phyloP scores from a whole-genome alignment of 2,329 filamentous ascomycete species.

The Biscogniauxia marginata region DNA sequence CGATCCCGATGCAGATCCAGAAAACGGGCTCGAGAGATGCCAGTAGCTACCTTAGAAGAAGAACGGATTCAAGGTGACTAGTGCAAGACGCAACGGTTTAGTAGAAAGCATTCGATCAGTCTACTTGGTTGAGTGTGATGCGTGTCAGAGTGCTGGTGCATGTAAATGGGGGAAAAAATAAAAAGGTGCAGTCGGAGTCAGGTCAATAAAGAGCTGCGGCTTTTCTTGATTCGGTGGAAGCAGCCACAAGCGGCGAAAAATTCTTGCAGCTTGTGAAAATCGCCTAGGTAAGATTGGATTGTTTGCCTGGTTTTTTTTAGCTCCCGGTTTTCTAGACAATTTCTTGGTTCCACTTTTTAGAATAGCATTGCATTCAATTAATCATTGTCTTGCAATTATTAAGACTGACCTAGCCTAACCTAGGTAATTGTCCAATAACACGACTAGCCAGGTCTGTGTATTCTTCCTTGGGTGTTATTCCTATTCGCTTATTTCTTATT shows the following conservation, averaged over 20 bases:
- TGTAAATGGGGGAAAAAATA: conserved; percentile 1
- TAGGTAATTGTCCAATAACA: too few relatives aligned
- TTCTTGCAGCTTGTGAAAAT: background rate
- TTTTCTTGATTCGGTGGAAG: background rate
- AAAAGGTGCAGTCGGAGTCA: conserved; percentile 6
- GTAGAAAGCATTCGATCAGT: background rate
- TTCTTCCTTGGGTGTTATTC: too few relatives aligned
- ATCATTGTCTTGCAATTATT: too few relatives aligned
- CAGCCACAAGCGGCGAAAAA: background rate
- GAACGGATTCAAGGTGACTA: background rate
- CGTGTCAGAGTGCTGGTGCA: background rate
- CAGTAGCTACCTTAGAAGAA: too few relatives aligned
- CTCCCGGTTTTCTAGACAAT: background rate
- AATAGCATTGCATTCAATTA: too few relatives aligned
- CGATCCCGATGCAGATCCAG: background rate
- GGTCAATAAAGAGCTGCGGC: conserved; percentile 4
- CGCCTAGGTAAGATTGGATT: background rate
- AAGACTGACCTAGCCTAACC: too few relatives aligned
- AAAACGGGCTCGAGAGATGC: background rate
- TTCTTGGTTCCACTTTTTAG: background rate
- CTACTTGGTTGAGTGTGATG: background rate
- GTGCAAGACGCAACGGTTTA: background rate
- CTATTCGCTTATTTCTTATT: too few relatives aligned
- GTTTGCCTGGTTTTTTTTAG: background rate
- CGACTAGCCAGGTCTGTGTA: too few relatives aligned